Base-by-base conservation (phyloP, 139 green algal genomes). In the Coelastrella sp. region DNA sequence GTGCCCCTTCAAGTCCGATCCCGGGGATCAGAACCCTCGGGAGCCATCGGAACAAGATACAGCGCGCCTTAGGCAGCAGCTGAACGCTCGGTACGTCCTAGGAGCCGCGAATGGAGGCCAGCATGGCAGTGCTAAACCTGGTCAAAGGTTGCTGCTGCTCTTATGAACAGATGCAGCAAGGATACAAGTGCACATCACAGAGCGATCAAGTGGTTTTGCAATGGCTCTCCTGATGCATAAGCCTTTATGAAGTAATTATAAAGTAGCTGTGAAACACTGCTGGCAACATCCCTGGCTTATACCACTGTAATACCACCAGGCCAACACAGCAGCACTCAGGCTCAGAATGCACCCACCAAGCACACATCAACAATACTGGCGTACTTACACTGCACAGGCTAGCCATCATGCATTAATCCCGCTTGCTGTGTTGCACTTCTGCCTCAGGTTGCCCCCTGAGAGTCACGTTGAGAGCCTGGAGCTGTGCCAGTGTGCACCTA, bases 381-480 rank as follows among this genome's bases (percentile, higher is more conserved):
- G 32, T 47, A 47, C 32, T 47, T 47, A 47, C 32, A 47, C 32
- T 47, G 32, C 32, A 47, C 32, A 1, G 32, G 32, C 32, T 47
- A 47, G 32, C 32, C 32, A 47, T 47, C 32, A 71, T 71, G 61
- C 61, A 71, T 71, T 13, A 71, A 10, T 13, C 8, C 61, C 61
- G 11, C 61, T 71, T 47, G 32, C 32, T 47, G 32, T 47, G 1
- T 19, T 71, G 58, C 61, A 10, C 5, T 76, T 76, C 14, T 32
- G 14, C 14, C 17, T 54, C 91, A 95, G 94, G 90, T 71, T 95
- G 56, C 89, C 92, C 5, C 54, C 66, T 2, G 92, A 95, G 22
- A 76, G 64, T 54, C 85, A 83, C 3, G 58, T 97, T n/a, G 17
- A 76, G 2, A 57, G 64, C 56, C 54, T 96, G 59, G 74, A 92